A percentile compares a stretch with the other conserved stretches of the same genome.
phyloP scores from a whole-genome alignment of 495 filamentous ascomycete species.

The Annulohypoxylon nitens region DNA sequence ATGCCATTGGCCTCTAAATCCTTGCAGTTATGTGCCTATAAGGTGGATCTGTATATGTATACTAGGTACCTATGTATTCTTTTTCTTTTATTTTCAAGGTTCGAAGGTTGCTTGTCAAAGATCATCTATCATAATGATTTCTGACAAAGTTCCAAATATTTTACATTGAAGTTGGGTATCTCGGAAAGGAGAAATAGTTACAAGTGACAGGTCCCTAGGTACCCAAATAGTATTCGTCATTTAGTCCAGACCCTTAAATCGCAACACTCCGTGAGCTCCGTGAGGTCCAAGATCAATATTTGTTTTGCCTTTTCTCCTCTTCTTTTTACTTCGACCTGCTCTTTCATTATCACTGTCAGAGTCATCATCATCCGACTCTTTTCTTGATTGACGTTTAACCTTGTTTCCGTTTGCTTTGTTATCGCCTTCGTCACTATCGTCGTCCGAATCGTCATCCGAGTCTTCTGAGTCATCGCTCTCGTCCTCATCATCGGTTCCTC shows the following conservation, averaged over 20 bases:
- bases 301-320: constrained; percentile 62
- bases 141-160: neutral
- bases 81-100: too few relatives aligned
- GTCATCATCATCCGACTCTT: constrained; percentile 53
- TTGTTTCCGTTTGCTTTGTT: constrained; percentile 51
- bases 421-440: constrained; percentile 56
- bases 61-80: neutral
- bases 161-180: constrained; percentile 43
- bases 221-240: neutral
- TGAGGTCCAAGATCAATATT: constrained; percentile 64
- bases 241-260: constrained; percentile 75
- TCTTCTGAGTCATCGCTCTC: constrained; percentile 59
- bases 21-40: too few relatives aligned
- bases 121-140: neutral
- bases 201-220: neutral
- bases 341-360: constrained; percentile 49
- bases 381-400: constrained; percentile 61
- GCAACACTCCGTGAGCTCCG: constrained; percentile 70
- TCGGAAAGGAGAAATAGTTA: constrained; percentile 25
- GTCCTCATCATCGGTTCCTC: constrained; percentile 57
- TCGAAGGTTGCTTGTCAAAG: too few relatives aligned
- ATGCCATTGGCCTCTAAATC: neutral
- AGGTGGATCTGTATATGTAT: neutral
- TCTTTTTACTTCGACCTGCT: constrained; percentile 56
- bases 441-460: constrained; percentile 60